Percentiles rank a stretch among this genome's conserved stretches.
Conservation (phyloP, 371 early-diverging fungal species). For the Haplosporangium sp. region DNA sequence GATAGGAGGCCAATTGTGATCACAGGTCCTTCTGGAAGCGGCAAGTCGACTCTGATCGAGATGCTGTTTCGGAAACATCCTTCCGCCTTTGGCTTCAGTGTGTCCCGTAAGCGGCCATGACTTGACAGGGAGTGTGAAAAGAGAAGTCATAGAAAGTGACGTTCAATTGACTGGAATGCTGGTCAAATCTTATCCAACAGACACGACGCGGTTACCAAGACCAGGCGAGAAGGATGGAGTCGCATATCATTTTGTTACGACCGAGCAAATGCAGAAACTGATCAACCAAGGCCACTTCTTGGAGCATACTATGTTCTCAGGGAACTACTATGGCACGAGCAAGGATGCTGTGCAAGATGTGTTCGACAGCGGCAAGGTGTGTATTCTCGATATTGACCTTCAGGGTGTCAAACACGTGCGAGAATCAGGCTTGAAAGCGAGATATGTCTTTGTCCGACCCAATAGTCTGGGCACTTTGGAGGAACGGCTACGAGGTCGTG, state of each 20-base stretch:
- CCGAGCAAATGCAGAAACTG: slow-evolving; percentile 73
- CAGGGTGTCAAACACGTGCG: slow-evolving; percentile 85
- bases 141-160: too few species aligned
- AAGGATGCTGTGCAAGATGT: slow-evolving; percentile 83
- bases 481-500: slow-evolving; percentile 80
- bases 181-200: slow-evolving; percentile 50
- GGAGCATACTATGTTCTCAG: slow-evolving; percentile 94
- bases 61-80: slow-evolving; percentile 90
- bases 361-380: slow-evolving; percentile 72
- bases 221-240: slow-evolving; percentile 90
- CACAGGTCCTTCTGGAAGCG: slow-evolving; percentile 95
- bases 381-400: slow-evolving; percentile 93
- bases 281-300: slow-evolving; percentile 86
- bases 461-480: slow-evolving; percentile 82
- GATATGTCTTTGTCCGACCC: slow-evolving; percentile 87
- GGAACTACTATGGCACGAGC: slow-evolving; percentile 92
- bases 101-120: slow-evolving; percentile 81
- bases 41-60: slow-evolving; percentile 96
- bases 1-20: slow-evolving; percentile 73
- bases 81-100: slow-evolving; percentile 89
- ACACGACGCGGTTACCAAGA: slow-evolving; percentile 96
- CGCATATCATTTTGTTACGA: slow-evolving; percentile 92
- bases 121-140: not conserved
- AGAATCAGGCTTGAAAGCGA: slow-evolving; percentile 68
- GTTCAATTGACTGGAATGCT: too few species aligned